Base-by-base conservation (phyloP, 768 basidiomycete species). In the Panus rudis region DNA sequence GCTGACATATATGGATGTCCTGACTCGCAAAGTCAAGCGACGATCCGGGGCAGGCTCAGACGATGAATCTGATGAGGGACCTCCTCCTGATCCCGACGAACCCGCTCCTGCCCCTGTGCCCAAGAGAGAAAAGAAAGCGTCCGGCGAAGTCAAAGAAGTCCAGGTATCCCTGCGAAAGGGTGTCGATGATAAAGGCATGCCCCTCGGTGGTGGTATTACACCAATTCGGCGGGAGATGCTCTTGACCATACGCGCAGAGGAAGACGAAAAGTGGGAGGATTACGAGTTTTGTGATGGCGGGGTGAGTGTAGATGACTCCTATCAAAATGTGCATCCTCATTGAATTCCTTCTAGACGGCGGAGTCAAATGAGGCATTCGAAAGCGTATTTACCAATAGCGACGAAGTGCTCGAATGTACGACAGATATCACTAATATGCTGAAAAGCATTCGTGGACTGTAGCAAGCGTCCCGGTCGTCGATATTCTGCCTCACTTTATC, bases 51-150 rank as follows among this genome's bases (percentile, higher is more conserved):
- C 54, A 25, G 78, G 71, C 6, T 76, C 72, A 3, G 86, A 81
- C 43, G 81, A 81, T 2, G 87, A 89, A 34, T 81, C 79, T 6
- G 85, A 88, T 43, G 82, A 85, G 41, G 86, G 80, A 0, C 84
- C 85, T 19, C 85, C 84, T 20, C 81, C 77, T 32, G 86, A 90
- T 55, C 85, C 85, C 12, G 86, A 89, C 50, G 85, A 88, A 41
- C 72, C 70, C 4, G 59, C 65, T 1, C 72, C 76, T n/a, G 49
- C 64, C 4, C 60, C 69, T 24, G 58, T 45, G 2, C 53, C 62
- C 49, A 84, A 80, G 63, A 84, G 83, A 53, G 81, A 77, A 58
- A 72, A 63, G 55, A 79, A 76, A 53, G 44, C 69, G 0, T 42
- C 61, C 0, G 71, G 63, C n/a, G 82, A 84, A 39, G 72, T 76